Evolutionary conservation across 2,329 filamentous ascomycete species (phyloP).

Genomic region (Cordyceps cateniannulata): DNA sequence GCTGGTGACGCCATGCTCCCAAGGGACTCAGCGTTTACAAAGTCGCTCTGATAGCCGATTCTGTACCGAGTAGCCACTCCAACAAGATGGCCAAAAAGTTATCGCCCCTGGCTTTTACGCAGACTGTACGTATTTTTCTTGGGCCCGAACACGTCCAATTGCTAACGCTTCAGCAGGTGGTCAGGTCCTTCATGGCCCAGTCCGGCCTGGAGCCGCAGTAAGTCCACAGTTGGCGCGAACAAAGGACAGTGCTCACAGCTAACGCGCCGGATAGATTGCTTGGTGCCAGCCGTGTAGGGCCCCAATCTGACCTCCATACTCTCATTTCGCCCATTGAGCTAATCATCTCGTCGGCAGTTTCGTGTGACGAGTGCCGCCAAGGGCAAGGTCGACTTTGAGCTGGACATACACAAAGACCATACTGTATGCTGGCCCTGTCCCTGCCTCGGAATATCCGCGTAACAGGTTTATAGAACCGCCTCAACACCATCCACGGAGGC

Average conservation of each 20-base stretch:
- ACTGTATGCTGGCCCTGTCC: constrained; percentile 47
- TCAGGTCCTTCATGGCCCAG: constrained; percentile 77
- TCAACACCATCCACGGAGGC: constrained; percentile 71
- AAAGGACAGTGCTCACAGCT: not conserved
- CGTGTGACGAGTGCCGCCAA: constrained; percentile 57
- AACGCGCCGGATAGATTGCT: constrained; percentile 13
- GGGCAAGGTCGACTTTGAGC: constrained; percentile 68
- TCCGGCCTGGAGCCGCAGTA: constrained; percentile 88
- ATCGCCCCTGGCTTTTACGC: constrained; percentile 28
- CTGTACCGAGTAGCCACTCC: not conserved
- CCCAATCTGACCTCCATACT: no score
- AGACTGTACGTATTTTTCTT: constrained; percentile 22
- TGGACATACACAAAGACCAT: constrained; percentile 68
- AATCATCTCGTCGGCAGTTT: constrained; percentile 41
- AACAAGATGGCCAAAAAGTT: constrained; percentile 29
- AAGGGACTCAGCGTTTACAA: not conserved
- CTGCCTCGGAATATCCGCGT: not conserved
- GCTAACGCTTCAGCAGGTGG: constrained; percentile 51
- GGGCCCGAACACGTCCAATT: not conserved
- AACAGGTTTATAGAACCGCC: constrained; percentile 52
- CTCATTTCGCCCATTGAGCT: not conserved
- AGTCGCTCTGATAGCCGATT: not conserved
- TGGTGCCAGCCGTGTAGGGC: constrained; percentile 13
- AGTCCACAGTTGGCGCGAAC: constrained; percentile 17
- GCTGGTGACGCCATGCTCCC: not conserved